Evolutionary conservation across 2,329 filamentous ascomycete genomes (phyloP).

Genomic region (Whalleya microplaca): DNA sequence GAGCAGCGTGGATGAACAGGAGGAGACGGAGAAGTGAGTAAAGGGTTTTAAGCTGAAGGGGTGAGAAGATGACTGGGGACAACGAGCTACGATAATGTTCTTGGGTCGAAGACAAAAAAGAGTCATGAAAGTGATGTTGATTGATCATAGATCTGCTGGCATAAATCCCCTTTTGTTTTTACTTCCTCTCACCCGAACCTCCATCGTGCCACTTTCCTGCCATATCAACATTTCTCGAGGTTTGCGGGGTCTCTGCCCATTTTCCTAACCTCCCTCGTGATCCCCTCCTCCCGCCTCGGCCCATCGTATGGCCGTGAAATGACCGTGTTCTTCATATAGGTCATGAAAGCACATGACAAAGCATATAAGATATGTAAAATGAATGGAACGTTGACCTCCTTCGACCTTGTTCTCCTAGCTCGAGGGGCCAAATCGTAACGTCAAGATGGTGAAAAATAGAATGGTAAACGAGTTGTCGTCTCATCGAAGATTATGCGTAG

Average conservation of each 20-base stretch:
- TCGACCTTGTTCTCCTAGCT: not conserved
- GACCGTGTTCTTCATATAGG: constrained; percentile 7
- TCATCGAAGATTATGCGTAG: constrained; percentile 6
- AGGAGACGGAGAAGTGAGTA: constrained; percentile 50
- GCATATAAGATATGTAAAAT: constrained; percentile 13
- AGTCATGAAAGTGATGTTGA: not conserved
- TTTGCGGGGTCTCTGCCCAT: not conserved
- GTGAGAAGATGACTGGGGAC: not conserved
- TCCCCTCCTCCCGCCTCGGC: not conserved
- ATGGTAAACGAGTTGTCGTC: constrained; percentile 9
- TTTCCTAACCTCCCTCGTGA: not conserved
- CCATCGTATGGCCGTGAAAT: constrained; percentile 15
- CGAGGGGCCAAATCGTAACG: not conserved
- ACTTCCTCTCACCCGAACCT: not conserved
- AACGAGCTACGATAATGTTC: no score
- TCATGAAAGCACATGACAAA: constrained; percentile 6
- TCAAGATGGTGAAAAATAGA: constrained; percentile 7
- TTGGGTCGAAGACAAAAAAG: not conserved
- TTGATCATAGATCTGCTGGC: constrained; percentile 5
- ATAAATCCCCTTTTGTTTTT: not conserved
- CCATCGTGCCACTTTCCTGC: not conserved
- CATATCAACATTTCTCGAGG: not conserved
- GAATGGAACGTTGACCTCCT: constrained; percentile 17
- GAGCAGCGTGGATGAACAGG: constrained; percentile 60
- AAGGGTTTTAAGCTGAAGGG: not conserved